These are phyloP conservation scores for Diaporthe ilicicola DNA, from an alignment of 2,329 filamentous ascomycete species.

Conservation along the genomic window DNA sequence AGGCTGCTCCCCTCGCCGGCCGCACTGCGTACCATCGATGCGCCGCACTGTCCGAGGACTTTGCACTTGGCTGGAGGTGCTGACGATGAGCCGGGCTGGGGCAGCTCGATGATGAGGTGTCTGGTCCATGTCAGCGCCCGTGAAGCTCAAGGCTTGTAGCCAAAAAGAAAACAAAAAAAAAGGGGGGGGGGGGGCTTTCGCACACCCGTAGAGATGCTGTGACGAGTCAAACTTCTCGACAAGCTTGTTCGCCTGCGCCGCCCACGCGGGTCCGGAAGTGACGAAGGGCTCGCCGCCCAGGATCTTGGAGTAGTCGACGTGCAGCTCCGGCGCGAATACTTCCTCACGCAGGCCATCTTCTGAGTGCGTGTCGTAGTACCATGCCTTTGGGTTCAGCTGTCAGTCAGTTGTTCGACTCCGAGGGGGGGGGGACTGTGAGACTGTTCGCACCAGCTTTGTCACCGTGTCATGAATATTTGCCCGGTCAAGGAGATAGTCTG, in stretches of 20 bases:
- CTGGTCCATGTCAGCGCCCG: slow-evolving; percentile 23
- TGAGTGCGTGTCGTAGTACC: slow-evolving; percentile 40
- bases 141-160: background rate
- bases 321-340: slow-evolving; percentile 40
- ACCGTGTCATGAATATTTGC: slow-evolving; percentile 44
- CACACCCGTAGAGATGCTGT: slow-evolving; percentile 40
- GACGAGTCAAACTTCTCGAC: slow-evolving; percentile 35
- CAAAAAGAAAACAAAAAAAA: too few species aligned
- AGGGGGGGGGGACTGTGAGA: background rate
- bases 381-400: slow-evolving; percentile 33
- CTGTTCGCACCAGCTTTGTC: slow-evolving; percentile 37
- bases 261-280: slow-evolving; percentile 37
- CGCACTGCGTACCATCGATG: slow-evolving; percentile 36
- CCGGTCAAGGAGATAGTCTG: slow-evolving; percentile 44
- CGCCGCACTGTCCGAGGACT: slow-evolving; percentile 37
- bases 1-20: slow-evolving; percentile 36
- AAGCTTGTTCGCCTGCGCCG: slow-evolving; percentile 32
- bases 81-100: slow-evolving; percentile 34
- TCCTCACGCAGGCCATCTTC: slow-evolving; percentile 37
- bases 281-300: slow-evolving; percentile 39
- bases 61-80: slow-evolving; percentile 37
- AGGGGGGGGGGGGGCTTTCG: background rate
- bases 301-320: slow-evolving; percentile 43
- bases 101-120: slow-evolving; percentile 38
- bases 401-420: background rate